Percentiles rank a stretch among this genome's conserved stretches.
These are phyloP conservation scores for Quercus ilex DNA, from an alignment of 306 rosid species.

Conservation along the genomic window DNA sequence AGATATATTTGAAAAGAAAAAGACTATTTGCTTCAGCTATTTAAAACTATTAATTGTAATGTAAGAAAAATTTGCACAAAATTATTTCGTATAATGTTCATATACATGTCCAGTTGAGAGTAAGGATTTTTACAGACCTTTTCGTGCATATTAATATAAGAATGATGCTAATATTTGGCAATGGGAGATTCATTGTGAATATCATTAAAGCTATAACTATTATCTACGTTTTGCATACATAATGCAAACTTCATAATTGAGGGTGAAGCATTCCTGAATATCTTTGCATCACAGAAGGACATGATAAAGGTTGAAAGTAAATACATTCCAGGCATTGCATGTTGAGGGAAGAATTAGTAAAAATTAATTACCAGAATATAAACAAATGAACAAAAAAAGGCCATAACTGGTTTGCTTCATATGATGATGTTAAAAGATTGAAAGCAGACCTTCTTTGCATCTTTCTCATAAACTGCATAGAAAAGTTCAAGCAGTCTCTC, in stretches of 20 bases:
- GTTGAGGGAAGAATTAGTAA: neutral
- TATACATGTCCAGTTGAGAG: neutral
- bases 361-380: neutral
- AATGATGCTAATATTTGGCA: neutral
- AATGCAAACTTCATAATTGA: neutral
- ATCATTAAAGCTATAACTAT: neutral
- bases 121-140: neutral
- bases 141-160: neutral
- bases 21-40: neutral
- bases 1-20: neutral
- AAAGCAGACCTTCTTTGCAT: slow-evolving; percentile 73
- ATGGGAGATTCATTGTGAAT: neutral
- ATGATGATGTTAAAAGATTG: neutral
- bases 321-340: neutral
- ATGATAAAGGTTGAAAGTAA: neutral
- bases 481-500: slow-evolving; percentile 89
- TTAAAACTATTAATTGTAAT: neutral
- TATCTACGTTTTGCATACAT: neutral
- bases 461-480: slow-evolving; percentile 81
- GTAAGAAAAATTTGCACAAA: neutral
- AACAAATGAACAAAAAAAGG: neutral
- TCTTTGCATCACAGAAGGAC: neutral
- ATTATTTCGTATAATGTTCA: neutral
- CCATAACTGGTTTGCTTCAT: neutral
- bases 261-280: neutral